Evolutionary conservation across 2,329 filamentous ascomycete genomes (phyloP).

Genomic region (Pseudocercospora ulei): DNA sequence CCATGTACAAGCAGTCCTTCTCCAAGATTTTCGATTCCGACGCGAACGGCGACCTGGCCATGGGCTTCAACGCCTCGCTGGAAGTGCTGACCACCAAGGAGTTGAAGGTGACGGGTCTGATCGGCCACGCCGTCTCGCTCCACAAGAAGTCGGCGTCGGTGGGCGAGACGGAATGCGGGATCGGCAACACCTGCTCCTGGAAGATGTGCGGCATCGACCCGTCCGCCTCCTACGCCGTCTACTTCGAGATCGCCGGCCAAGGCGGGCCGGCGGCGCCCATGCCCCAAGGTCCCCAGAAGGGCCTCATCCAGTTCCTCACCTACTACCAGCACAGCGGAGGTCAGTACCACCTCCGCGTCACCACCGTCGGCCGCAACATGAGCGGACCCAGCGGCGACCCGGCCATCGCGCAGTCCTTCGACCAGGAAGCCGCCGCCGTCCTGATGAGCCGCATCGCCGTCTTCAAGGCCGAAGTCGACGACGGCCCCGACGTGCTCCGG

Average conservation of each 20-base stretch:
- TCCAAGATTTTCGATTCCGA: conserved; percentile 96
- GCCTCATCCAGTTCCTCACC: conserved; percentile 95
- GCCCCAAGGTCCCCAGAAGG: conserved; percentile 78
- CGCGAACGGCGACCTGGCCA: conserved; percentile 81
- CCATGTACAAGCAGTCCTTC: conserved; percentile 98
- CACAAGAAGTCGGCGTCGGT: conserved; percentile 98
- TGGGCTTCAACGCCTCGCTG: conserved; percentile 95
- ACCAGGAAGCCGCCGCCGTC: conserved; percentile 93
- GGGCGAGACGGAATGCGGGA: conserved; percentile 94
- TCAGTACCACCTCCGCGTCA: conserved; percentile 91
- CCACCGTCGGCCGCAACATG: conserved; percentile 80
- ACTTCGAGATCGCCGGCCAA: conserved; percentile 95
- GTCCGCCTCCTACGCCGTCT: conserved; percentile 83
- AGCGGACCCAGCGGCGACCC: conserved; percentile 91
- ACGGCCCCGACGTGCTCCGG: conserved; percentile 92
- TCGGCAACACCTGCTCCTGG: conserved; percentile 97
- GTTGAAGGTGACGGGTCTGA: conserved; percentile 92
- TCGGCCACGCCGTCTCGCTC: conserved; percentile 88
- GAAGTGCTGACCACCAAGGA: conserved; percentile 97
- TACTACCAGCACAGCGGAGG: conserved; percentile 98
- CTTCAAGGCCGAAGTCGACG: conserved; percentile 96
- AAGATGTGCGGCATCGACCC: conserved; percentile 99
- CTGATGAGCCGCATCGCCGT: conserved; percentile 99
- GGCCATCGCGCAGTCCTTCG: conserved; percentile 90
- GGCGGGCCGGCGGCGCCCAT: conserved; percentile 65